Evolutionary conservation across 176 grass and related monocot genomes (phyloP).

Genomic region (Eragrostis nindensis): DNA sequence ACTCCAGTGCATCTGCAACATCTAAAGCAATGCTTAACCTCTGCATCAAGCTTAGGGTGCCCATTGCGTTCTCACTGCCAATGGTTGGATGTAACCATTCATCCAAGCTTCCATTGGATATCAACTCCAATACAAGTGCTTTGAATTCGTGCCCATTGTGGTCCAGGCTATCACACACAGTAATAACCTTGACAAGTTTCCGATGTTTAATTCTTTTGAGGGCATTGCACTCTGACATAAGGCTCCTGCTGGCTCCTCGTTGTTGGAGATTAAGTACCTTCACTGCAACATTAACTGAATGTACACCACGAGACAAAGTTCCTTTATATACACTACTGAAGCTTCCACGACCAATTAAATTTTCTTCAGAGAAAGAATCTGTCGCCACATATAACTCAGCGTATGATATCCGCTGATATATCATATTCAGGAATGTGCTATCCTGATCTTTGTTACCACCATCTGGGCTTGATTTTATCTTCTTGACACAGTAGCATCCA

Average conservation of each 20-base stretch:
- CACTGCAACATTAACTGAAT: not conserved
- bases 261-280: not conserved
- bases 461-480: not conserved
- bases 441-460: not conserved
- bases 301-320: not conserved
- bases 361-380: not conserved
- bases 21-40: constrained; percentile 2
- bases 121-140: not conserved
- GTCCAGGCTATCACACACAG: not conserved
- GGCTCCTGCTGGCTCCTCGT: not conserved
- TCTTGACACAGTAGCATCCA: not conserved
- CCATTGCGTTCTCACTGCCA: too few species aligned
- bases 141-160: constrained; percentile 1
- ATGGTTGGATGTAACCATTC: not conserved
- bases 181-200: not conserved
- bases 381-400: not conserved
- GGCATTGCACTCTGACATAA: not conserved
- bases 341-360: not conserved
- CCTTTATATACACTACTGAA: constrained; percentile 11
- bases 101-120: not conserved
- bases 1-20: not conserved
- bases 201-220: not conserved
- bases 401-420: not conserved
- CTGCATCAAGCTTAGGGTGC: not conserved
- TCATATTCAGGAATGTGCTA: not conserved